phyloP scores from a whole-genome alignment of 73 alveolate species.

The Paramecium bursaria region DNA sequence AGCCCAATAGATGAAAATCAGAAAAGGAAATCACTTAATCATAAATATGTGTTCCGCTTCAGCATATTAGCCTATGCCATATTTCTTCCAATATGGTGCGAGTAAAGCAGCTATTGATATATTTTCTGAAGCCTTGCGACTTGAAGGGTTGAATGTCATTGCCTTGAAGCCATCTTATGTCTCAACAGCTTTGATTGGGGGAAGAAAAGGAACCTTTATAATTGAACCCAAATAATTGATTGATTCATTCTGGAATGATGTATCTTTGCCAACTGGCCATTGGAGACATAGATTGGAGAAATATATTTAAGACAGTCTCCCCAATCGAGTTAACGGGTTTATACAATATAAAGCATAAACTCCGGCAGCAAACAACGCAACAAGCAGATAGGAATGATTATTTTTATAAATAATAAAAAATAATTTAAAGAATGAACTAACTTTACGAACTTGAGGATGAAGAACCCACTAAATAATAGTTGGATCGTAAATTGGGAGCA shows the following conservation, averaged over 20 bases:
- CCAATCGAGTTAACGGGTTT: too few species aligned
- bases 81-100: conserved; percentile 42
- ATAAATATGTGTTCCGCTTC: conserved; percentile 35
- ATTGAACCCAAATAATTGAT: neutral
- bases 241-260: conserved; percentile 7
- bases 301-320: too few species aligned
- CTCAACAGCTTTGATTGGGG: conserved; percentile 26
- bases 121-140: conserved; percentile 28
- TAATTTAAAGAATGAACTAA: too few species aligned
- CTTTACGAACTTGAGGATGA: too few species aligned
- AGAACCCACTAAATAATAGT: too few species aligned
- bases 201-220: neutral
- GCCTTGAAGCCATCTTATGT: conserved; percentile 24
- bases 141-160: neutral
- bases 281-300: too few species aligned
- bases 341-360: too few species aligned
- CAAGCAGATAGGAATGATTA: too few species aligned
- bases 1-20: neutral
- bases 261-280: too few species aligned
- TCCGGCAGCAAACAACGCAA: too few species aligned
- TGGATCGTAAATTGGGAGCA: conserved; percentile 55
- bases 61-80: neutral
- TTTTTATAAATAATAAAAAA: too few species aligned
- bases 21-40: conserved; percentile 39
- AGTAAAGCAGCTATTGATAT: neutral